These are phyloP conservation scores for Pyrenochaeta sp. DNA, from an alignment of 2,329 filamentous ascomycete species.

Conservation along the genomic window DNA sequence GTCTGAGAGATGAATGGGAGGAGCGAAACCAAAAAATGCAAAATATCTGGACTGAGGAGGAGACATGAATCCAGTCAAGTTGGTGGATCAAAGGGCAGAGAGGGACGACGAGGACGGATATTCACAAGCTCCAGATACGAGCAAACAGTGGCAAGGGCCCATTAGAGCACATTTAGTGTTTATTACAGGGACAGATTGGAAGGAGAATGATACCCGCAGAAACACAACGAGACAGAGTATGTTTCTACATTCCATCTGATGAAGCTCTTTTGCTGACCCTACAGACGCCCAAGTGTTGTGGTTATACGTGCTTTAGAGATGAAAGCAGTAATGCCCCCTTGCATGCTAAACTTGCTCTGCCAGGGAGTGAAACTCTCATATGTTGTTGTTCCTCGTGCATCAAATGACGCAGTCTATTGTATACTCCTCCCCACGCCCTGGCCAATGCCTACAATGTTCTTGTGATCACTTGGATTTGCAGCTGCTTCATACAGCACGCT, in stretches of 20 bases:
- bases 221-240: conserved; percentile 26
- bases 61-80: too few relatives aligned
- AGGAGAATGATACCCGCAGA: conserved; percentile 25
- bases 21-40: too few relatives aligned
- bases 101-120: too few relatives aligned
- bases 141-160: background rate
- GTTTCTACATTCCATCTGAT: conserved; percentile 9
- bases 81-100: background rate
- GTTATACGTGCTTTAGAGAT: background rate
- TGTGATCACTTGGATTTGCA: conserved; percentile 89
- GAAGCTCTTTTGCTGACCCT: conserved; percentile 18
- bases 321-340: background rate
- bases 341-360: background rate
- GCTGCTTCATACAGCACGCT: conserved; percentile 94
- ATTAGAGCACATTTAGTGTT: background rate
- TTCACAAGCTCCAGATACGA: too few relatives aligned
- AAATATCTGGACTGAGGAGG: too few relatives aligned
- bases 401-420: conserved; percentile 29
- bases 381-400: too few relatives aligned
- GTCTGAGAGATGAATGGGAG: conserved; percentile 22
- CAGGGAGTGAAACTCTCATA: background rate
- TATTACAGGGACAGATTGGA: conserved; percentile 9
- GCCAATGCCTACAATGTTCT: conserved; percentile 53
- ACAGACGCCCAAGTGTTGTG: conserved; percentile 14
- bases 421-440: conserved; percentile 47